These are phyloP conservation scores for Podospora comata DNA, from an alignment of 495 filamentous ascomycete species.

Conservation along the genomic window DNA sequence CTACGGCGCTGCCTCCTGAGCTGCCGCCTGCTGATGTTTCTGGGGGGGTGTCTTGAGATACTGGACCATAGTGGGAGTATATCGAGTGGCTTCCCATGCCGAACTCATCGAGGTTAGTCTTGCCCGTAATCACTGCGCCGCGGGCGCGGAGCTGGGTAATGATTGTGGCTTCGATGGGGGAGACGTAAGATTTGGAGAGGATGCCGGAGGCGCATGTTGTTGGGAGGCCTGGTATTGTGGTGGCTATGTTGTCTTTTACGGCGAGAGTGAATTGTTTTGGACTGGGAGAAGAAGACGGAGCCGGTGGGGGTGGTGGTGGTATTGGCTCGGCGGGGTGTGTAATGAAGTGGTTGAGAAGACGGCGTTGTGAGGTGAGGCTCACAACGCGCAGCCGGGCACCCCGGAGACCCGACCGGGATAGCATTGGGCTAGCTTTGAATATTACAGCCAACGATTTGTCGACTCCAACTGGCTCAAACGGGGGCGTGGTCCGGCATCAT, in stretches of 20 bases:
- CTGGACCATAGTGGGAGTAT: slow-evolving; percentile 68
- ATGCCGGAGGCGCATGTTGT: slow-evolving; percentile 83
- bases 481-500: background rate
- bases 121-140: slow-evolving; percentile 67
- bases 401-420: slow-evolving; percentile 23
- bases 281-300: background rate
- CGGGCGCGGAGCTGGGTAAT: slow-evolving; percentile 59
- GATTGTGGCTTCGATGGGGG: slow-evolving; percentile 84
- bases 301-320: slow-evolving; percentile 4
- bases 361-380: slow-evolving; percentile 25
- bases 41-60: slow-evolving; percentile 35
- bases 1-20: slow-evolving; percentile 90
- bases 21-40: slow-evolving; percentile 74
- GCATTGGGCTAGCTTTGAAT: slow-evolving; percentile 16
- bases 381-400: slow-evolving; percentile 25
- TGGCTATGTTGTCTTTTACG: slow-evolving; percentile 90
- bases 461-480: too few relatives aligned
- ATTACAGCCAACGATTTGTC: background rate
- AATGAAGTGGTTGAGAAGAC: slow-evolving; percentile 33
- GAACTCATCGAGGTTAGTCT: slow-evolving; percentile 95
- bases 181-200: slow-evolving; percentile 58
- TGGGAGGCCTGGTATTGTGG: slow-evolving; percentile 45
- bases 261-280: slow-evolving; percentile 49
- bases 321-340: slow-evolving; percentile 12
- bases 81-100: slow-evolving; percentile 94